Evolutionary conservation across 306 rosid genomes (phyloP).

Genomic region (Citrullus amarus): DNA sequence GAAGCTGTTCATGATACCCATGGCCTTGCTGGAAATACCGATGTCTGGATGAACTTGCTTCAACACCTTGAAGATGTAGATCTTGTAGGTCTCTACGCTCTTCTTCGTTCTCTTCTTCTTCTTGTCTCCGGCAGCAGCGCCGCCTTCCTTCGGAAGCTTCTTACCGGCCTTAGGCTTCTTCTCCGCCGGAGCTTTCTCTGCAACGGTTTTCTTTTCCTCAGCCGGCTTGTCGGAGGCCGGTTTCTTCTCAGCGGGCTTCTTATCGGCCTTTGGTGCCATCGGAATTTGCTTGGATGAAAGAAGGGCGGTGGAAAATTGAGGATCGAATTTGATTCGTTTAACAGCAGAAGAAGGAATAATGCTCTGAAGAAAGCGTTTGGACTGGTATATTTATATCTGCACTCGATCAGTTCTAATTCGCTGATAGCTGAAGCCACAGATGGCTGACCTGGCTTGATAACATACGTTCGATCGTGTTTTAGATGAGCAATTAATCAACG

Average conservation of each 20-base stretch:
- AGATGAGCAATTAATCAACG: not conserved
- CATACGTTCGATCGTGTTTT: not conserved
- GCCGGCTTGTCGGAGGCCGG: constrained; percentile 35
- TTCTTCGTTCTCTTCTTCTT: constrained; percentile 62
- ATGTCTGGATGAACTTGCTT: constrained; percentile 84
- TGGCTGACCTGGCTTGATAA: not conserved
- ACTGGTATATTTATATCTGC: not conserved
- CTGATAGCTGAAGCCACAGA: not conserved
- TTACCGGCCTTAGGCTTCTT: constrained; percentile 73
- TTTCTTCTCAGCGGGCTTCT: constrained; percentile 72
- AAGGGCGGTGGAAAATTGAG: not conserved
- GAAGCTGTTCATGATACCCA: constrained; percentile 81
- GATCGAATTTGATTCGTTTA: not conserved
- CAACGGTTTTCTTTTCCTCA: constrained; percentile 26
- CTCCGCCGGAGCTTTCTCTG: constrained; percentile 46
- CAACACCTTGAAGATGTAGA: constrained; percentile 68
- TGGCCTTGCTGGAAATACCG: constrained; percentile 70
- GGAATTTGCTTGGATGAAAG: not conserved
- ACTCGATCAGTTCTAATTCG: not conserved
- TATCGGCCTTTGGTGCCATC: constrained; percentile 70
- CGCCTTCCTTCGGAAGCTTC: constrained; percentile 60
- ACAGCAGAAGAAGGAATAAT: too few species aligned
- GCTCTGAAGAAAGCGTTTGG: rapidly evolving
- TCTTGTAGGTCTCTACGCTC: constrained; percentile 61
- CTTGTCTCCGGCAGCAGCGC: constrained; percentile 36